Evolutionary conservation across 202 grass and related monocot species (phyloP).

Genomic region (Alloteropsis angusta): DNA sequence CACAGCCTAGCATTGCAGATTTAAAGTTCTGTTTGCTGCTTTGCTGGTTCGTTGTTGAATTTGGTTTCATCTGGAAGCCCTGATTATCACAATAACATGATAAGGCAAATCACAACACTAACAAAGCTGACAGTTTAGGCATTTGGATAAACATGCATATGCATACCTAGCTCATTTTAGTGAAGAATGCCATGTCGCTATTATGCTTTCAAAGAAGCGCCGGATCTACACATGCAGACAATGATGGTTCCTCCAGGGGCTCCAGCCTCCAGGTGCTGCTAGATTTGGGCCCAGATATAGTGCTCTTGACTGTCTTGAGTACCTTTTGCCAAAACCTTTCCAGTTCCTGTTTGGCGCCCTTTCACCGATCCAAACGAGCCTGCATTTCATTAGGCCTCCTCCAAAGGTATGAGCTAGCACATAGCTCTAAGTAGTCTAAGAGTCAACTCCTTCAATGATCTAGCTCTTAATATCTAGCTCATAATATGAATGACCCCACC

Average conservation of each 20-base stretch:
- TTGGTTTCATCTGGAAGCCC: not conserved
- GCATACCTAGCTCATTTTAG: constrained; percentile 29
- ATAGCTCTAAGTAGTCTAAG: too few relatives aligned
- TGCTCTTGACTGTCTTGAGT: constrained; percentile 28
- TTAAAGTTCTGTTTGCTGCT: not conserved
- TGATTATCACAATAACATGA: not conserved
- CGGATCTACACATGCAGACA: constrained; percentile 56
- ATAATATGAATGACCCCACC: too few relatives aligned
- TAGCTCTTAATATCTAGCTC: too few relatives aligned
- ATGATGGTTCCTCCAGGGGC: too few relatives aligned
- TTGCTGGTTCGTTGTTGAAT: not conserved
- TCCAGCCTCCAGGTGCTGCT: constrained; percentile 28
- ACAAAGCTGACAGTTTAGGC: not conserved
- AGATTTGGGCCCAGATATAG: constrained; percentile 37
- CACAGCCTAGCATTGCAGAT: not conserved
- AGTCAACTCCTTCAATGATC: too few relatives aligned
- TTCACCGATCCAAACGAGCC: constrained; percentile 52
- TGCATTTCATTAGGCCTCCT: too few relatives aligned
- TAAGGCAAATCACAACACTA: not conserved
- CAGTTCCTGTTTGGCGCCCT: constrained; percentile 42
- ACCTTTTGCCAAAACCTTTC: constrained; percentile 46
- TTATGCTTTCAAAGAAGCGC: constrained; percentile 53
- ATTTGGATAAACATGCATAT: not conserved
- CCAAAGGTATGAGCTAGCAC: too few relatives aligned
- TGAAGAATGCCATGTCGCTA: constrained; percentile 40